Evolutionary conservation across 768 basidiomycete genomes (phyloP), one percentile per base, ranked within the genome.

Genomic region (Kwoniella botswanensis): DNA sequence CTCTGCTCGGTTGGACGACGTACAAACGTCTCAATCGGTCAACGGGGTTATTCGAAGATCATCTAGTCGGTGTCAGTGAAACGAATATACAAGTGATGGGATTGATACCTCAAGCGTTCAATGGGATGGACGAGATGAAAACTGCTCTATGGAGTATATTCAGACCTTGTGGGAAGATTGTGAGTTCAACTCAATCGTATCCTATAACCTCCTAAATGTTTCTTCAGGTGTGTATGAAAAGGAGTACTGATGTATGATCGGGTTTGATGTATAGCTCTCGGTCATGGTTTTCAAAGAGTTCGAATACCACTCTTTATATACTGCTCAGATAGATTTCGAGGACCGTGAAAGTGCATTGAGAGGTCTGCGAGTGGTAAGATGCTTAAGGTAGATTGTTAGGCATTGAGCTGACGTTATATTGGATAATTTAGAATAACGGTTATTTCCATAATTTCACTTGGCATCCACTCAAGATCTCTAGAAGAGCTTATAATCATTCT

Each of bases 311-410:
- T n/a, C 18, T 13, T 7, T 21, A 17, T 26, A 61, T 61, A 44
- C 15, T n/a, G 22, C 41, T n/a, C 59, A 61, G 22, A 41, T 61
- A 7, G 59, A 61, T 61, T 61, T 61, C 42, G 59, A 61, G 15
- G 42, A 61, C n/a, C 22, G 29, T 21, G 59, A 21, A 9, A 43
- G 59, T 26, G 59, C 59, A 4, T 42, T 18, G 3, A 29, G 59
- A 44, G 59, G 35, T 43, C 21, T 61, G 59, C 9, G 35, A 17
- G 7, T 61, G 12, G 57, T 41, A 18, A 35, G 57, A n/a, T 9
- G 17, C 9, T 22, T 22, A 26, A 26, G n/a, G 7, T 13, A n/a
- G 35, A 18, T 15, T 17, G 17, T 42, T n/a, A 7, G 12, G 3
- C 13, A 15, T 13, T 58, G 59, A 61, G 59, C 59, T 61, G 59